A percentile compares a stretch with the other conserved stretches of the same genome.
phyloP scores from a whole-genome alignment of 2,329 filamentous ascomycete species.

The Drechslera avenae region DNA sequence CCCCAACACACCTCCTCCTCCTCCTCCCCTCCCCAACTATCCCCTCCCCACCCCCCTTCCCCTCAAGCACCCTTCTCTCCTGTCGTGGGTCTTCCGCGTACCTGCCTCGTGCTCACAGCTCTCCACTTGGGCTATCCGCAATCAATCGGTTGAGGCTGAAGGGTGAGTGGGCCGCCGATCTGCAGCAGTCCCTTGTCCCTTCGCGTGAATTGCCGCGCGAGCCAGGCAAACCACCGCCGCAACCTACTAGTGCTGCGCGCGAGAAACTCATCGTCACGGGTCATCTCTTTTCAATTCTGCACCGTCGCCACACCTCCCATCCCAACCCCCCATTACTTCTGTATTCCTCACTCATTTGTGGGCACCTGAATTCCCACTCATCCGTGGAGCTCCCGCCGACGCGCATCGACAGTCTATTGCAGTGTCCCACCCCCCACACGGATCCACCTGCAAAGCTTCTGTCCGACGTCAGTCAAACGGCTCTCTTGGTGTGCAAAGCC shows the following conservation, averaged over 20 bases:
- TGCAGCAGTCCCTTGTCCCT: constrained; percentile 44
- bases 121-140: constrained; percentile 45
- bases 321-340: constrained; percentile 11
- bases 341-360: constrained; percentile 21
- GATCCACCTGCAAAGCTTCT: constrained; percentile 42
- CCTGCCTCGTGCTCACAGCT: constrained; percentile 40
- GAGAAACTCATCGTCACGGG: constrained; percentile 20
- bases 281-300: constrained; percentile 24
- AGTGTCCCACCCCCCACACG: constrained; percentile 45
- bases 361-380: constrained; percentile 25
- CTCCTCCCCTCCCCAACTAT: constrained; percentile 22
- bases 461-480: constrained; percentile 32
- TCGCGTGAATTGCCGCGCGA: constrained; percentile 39
- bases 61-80: constrained; percentile 17
- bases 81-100: constrained; percentile 35
- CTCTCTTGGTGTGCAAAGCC: constrained; percentile 30
- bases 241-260: constrained; percentile 19
- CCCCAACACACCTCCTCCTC: constrained; percentile 13
- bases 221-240: constrained; percentile 36
- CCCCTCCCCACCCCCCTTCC: too few relatives aligned
- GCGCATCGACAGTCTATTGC: constrained; percentile 30
- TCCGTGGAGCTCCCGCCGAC: constrained; percentile 28
- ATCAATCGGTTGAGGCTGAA: constrained; percentile 46
- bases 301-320: constrained; percentile 19
- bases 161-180: constrained; percentile 42